Conservation (phyloP, 2,329 filamentous ascomycete species). For the Sphaceloma murrayae region DNA sequence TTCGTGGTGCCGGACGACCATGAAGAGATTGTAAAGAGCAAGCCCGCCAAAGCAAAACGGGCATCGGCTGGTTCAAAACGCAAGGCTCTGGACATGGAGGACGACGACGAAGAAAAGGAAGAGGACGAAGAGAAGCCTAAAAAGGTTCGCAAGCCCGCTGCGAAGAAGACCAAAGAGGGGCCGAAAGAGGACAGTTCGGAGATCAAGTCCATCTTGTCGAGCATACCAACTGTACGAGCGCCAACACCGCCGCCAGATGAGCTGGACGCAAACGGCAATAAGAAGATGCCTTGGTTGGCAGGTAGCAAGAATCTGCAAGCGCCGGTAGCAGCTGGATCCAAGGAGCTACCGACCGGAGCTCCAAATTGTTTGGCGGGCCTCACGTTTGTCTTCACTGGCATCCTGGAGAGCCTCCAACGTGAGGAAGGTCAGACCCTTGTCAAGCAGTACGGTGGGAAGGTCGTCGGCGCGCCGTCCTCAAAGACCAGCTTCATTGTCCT, state of each 20-base stretch:
- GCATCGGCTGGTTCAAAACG: constrained; percentile 40
- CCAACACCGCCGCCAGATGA: constrained; percentile 68
- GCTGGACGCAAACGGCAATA: constrained; percentile 55
- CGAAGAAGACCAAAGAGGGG: constrained; percentile 55
- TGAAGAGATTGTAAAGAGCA: constrained; percentile 32
- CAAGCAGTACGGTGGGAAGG: constrained; percentile 89
- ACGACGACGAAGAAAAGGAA: constrained; percentile 47
- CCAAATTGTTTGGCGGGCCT: constrained; percentile 86
- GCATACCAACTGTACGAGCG: constrained; percentile 70
- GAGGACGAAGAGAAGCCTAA: constrained; percentile 45
- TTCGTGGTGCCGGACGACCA: constrained; percentile 37
- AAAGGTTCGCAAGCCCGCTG: constrained; percentile 50
- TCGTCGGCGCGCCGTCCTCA: constrained; percentile 72
- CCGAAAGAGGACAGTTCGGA: constrained; percentile 57
- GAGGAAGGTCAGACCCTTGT: constrained; percentile 79
- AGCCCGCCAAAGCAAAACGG: constrained; percentile 32
- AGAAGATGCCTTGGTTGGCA: constrained; percentile 54
- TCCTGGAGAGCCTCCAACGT: constrained; percentile 68
- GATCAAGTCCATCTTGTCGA: constrained; percentile 77
- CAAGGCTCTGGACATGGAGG: constrained; percentile 49
- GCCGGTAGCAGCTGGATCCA: constrained; percentile 53
- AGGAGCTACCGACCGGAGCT: constrained; percentile 69
- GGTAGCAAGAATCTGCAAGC: constrained; percentile 45
- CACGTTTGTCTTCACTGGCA: constrained; percentile 89
- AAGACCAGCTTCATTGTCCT: constrained; percentile 93